Conservation (phyloP, 495 filamentous ascomycete genomes). For the Hypoxylon lenormandii region DNA sequence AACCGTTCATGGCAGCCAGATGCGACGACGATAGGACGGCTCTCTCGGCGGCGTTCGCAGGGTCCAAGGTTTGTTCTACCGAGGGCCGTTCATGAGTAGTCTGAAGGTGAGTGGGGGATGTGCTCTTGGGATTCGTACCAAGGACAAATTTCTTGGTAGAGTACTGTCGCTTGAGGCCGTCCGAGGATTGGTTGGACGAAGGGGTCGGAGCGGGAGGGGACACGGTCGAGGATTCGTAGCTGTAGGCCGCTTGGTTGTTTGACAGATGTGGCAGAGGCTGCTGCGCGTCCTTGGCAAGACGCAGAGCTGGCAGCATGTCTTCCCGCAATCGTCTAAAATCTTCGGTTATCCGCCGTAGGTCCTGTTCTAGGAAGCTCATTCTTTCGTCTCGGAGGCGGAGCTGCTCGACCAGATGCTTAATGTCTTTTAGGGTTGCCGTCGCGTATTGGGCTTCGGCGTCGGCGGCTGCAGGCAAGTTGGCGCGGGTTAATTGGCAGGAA, state of each 20-base stretch:
- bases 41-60: conserved; percentile 64
- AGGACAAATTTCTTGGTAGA: conserved; percentile 92
- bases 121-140: conserved; percentile 77
- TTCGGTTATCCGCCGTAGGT: conserved; percentile 82
- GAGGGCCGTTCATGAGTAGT: conserved; percentile 66
- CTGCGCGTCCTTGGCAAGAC: conserved; percentile 87
- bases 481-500: conserved; percentile 42
- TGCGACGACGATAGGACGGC: conserved; percentile 80
- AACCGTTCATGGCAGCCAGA: conserved; percentile 78
- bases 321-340: conserved; percentile 87
- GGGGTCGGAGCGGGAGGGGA: conserved; percentile 66
- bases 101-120: conserved; percentile 79
- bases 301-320: conserved; percentile 88
- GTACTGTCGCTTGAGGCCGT: conserved; percentile 78
- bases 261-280: conserved; percentile 78
- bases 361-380: conserved; percentile 80
- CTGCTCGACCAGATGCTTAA: conserved; percentile 86
- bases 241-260: conserved; percentile 56
- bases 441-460: conserved; percentile 86
- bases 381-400: conserved; percentile 88
- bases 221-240: conserved; percentile 59
- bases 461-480: conserved; percentile 70
- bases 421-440: conserved; percentile 88
- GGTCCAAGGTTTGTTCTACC: conserved; percentile 68
- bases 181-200: conserved; percentile 59